phyloP scores from a whole-genome alignment of 2,329 filamentous ascomycete genomes.

The Camptophora hylomeconis region DNA sequence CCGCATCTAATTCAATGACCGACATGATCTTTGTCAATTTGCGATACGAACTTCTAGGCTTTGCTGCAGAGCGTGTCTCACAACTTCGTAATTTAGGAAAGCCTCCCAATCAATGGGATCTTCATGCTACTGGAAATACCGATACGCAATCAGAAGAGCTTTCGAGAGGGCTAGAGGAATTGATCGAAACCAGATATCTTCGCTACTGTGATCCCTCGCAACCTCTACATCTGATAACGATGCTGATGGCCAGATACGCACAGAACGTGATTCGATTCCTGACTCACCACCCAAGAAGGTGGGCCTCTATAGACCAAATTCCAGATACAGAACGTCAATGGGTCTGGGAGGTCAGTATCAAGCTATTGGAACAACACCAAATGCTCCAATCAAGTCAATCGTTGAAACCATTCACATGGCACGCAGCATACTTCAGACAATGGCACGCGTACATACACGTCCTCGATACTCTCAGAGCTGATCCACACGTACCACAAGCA shows the following conservation, averaged over 20 bases:
- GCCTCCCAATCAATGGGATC: constrained; percentile 1
- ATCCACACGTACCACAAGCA: constrained; percentile 20
- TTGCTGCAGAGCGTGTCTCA: constrained; percentile 2
- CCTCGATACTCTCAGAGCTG: constrained; percentile 23
- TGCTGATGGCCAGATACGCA: constrained; percentile 4
- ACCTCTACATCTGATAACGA: constrained; percentile 27
- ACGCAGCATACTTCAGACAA: constrained; percentile 21
- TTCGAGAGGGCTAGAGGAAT: constrained; percentile 19
- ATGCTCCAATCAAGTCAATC: constrained; percentile 24
- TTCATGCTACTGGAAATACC: constrained; percentile 2
- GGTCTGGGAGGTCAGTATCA: constrained; percentile 20
- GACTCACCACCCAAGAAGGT: constrained; percentile 21
- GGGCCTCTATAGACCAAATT: constrained; percentile 18
- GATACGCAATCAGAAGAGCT: constrained; percentile 11
- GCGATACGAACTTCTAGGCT: constrained; percentile 7
- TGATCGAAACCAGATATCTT: constrained; percentile 22
- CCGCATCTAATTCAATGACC: constrained; percentile 8
- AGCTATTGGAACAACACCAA: constrained; percentile 21
- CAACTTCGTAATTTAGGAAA: constrained; percentile 3
- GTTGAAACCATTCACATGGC: constrained; percentile 22
- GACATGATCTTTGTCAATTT: constrained; percentile 10
- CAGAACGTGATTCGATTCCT: constrained; percentile 17
- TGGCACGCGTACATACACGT: constrained; percentile 26
- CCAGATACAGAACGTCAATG: constrained; percentile 19
- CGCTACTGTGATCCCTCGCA: constrained; percentile 24